Base-by-base conservation (phyloP, 108 stramenopile species). In the Schizochytrium sp. region DNA sequence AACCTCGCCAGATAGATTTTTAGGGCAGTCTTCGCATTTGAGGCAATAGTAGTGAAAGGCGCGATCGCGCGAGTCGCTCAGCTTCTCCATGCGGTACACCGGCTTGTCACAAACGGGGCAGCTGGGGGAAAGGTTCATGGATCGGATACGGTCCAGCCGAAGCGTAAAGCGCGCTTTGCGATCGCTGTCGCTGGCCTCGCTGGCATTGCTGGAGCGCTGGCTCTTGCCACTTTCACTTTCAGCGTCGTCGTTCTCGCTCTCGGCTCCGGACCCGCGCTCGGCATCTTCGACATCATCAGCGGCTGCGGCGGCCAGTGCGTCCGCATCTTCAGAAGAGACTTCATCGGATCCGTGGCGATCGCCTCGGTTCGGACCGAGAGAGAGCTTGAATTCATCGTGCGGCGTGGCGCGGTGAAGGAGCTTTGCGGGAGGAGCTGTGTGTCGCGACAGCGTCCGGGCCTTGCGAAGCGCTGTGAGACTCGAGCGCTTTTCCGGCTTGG, bases 31-130 rank as follows among this genome's bases (percentile, higher is more conserved):
- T 23, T 47, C 76, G 76, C 76, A 83, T 23, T 83, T 83, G 19
- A 83, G 76, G 76, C 76, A 83, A 23, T 47, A 53, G 25, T 53
- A 83, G 4, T 83, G 76, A 34, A 83, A 83, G 25, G 76, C 48
- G 45, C 76, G 45, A 1, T 83, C 76, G n/a, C 51, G 45, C 23
- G 76, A 83, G 76, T 83, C 76, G 4, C 48, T 83, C 51, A 83
- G 76, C 76, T 83, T 83, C 76, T 83, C 76, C 76, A 83, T 83
- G 76, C 76, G 76, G 51, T 83, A 83, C 76, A 83, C 76, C 8
- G 23, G 10, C 51, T 83, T 83, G 45, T 83, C 76, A 23, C 76
- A 83, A 18, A 83, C 76, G 8, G 76, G 48, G 51, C 76, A 83
- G 8, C 4, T 4, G 14, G 63, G 63, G 8, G 63, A 69, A 12